Conservation (phyloP, 805 yeast genomes). For the Saccharomyces cerevisiae region DNA sequence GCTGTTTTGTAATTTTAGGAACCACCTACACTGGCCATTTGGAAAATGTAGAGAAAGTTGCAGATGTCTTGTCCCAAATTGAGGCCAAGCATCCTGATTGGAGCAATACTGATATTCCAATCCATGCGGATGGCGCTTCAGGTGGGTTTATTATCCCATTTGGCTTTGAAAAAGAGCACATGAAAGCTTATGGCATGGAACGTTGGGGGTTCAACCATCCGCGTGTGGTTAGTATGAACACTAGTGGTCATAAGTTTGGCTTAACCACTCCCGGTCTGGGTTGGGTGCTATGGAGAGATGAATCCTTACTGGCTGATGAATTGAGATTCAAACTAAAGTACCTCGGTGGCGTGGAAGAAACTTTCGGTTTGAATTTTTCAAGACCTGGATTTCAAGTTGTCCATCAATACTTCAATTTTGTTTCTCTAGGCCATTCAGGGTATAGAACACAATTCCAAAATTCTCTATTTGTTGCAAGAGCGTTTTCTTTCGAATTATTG, state of each 20-base stretch:
- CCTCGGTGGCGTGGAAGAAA: constrained; percentile 82
- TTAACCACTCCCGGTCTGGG: constrained; percentile 86
- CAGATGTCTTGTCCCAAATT: constrained; percentile 57
- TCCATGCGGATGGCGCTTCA: constrained; percentile 90
- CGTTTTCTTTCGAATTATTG: constrained; percentile 38
- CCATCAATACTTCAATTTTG: constrained; percentile 77
- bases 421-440: constrained; percentile 67
- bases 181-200: constrained; percentile 11
- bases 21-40: constrained; percentile 91
- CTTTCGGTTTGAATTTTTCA: constrained; percentile 79
- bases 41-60: constrained; percentile 61
- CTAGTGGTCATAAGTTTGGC: constrained; percentile 92
- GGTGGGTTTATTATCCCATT: constrained; percentile 90
- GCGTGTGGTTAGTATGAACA: constrained; percentile 76
- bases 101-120: constrained; percentile 51
- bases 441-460: constrained; percentile 51
- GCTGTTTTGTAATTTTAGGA: constrained; percentile 80
- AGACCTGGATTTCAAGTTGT: constrained; percentile 89
- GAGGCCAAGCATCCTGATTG: constrained; percentile 34
- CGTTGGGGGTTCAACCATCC: constrained; percentile 74
- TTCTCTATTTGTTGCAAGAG: constrained; percentile 66
- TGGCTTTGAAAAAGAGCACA: constrained; percentile 54
- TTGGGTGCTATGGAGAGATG: constrained; percentile 80
- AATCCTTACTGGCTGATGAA: constrained; percentile 54
- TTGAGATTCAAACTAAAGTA: constrained; percentile 73